Base-by-base conservation (phyloP, 257 asterid genomes). In the Osmanthus fragrans region DNA sequence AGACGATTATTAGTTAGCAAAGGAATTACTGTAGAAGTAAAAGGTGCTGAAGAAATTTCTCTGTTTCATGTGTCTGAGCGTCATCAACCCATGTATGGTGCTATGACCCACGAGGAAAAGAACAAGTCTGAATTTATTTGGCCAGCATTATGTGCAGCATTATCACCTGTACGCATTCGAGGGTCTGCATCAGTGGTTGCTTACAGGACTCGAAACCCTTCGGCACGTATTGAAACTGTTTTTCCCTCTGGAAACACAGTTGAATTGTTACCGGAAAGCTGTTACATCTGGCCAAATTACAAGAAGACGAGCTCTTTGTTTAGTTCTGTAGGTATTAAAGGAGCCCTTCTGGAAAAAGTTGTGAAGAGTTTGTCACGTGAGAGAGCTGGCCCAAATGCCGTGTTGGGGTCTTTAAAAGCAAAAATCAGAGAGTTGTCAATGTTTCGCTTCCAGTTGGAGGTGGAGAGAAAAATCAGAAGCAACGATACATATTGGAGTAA, bases 21-120 rank as follows among this genome's bases (percentile, higher is more conserved):
- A 87, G 98, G 97, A 79, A 89, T 94, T 74, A 86, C 90, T 2
- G 73, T 92, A 60, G 97, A 89, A 86, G 89, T 92, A 76, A 82
- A 81, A 77, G 89, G 89, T 5, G 96, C 96, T 12, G 81, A 91
- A 85, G 95, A 88, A 84, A 85, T 92, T 19, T 82, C 91, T 73
- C 71, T 87, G 70, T 79, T 85, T 76, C 86, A 80, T 37, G 79
- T 88, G 63, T 73, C 87, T 23, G 77, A 81, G 71, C 56, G 56
- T 64, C 79, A 78, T 73, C 84, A 81, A 40, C 77, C 54, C 49
- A 81, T 79, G 30, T 81, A 83, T 39, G 80, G 80, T 79, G 40
- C 68, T 78, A 82, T 77, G 42, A 73, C 78, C 80, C 51, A 71
- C 54, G 42, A 76, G 74, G 77, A 78, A 49, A 65, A 77, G 42